Percentiles rank a stretch among this genome's conserved stretches.
phyloP scores from a whole-genome alignment of 1,284 basidiomycete species.

The Macrocystidia cucumis region DNA sequence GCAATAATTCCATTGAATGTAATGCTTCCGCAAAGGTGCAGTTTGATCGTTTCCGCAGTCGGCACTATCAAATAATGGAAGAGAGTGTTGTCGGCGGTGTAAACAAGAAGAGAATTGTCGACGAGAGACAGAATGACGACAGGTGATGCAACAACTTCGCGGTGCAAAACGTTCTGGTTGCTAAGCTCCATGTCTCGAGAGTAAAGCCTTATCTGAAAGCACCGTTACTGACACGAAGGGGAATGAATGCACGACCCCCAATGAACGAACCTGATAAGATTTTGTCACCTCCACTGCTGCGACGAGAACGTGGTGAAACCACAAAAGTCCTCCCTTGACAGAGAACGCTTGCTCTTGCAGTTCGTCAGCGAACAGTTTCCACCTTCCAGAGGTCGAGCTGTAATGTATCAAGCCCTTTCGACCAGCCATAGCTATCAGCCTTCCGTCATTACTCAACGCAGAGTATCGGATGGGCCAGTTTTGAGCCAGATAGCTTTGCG shows the following conservation, averaged over 20 bases:
- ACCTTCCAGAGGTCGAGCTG: constrained; percentile 87
- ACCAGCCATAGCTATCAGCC: constrained; percentile 91
- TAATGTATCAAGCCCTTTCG: constrained; percentile 90
- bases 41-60: constrained; percentile 74
- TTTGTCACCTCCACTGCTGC: constrained; percentile 82
- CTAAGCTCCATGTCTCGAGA: constrained; percentile 93
- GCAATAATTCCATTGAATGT: constrained; percentile 90
- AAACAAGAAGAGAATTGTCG: constrained; percentile 95
- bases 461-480: constrained; percentile 98
- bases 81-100: constrained; percentile 94
- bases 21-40: constrained; percentile 92
- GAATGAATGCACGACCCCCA: too few relatives aligned
- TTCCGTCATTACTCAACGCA: constrained; percentile 85
- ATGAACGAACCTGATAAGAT: constrained; percentile 61
- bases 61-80: constrained; percentile 91
- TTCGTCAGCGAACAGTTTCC: constrained; percentile 86
- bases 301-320: constrained; percentile 96
- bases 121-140: constrained; percentile 86
- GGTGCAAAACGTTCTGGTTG: constrained; percentile 79
- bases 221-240: constrained; percentile 3
- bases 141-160: constrained; percentile 72
- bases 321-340: constrained; percentile 89
- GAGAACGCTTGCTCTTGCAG: constrained; percentile 87
- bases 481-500: constrained; percentile 77
- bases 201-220: constrained; percentile 78